A percentile compares a stretch with the other conserved stretches of the same genome.
Conservation (phyloP, 768 basidiomycete species). For the Bullera alba region DNA sequence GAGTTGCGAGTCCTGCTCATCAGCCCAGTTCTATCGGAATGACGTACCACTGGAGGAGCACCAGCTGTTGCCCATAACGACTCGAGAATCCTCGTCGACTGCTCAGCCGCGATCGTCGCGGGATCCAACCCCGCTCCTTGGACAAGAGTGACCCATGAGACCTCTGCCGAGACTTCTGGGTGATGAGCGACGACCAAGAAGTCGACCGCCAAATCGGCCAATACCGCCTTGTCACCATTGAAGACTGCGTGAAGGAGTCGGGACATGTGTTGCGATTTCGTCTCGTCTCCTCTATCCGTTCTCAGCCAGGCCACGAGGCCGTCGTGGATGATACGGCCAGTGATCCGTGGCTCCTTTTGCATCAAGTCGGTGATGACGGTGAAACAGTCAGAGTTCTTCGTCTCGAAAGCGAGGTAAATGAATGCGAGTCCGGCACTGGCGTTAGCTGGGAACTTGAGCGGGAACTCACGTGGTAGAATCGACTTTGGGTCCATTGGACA, state of each 20-base stretch:
- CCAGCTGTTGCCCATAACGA: conserved; percentile 19
- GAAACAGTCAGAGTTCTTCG: conserved; percentile 53
- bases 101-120: conserved; percentile 51
- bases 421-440: conserved; percentile 53
- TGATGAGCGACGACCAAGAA: conserved; percentile 70
- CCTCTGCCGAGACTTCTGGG: conserved; percentile 51
- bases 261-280: conserved; percentile 47
- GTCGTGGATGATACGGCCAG: conserved; percentile 57
- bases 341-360: conserved; percentile 50
- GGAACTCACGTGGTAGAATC: conserved; percentile 18
- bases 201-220: conserved; percentile 51
- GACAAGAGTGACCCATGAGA: conserved; percentile 75
- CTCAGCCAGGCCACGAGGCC: conserved; percentile 49
- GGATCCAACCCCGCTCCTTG: conserved; percentile 67
- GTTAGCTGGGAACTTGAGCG: not conserved
- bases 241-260: conserved; percentile 25
- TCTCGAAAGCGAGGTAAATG: conserved; percentile 62
- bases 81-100: conserved; percentile 27
- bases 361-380: conserved; percentile 49
- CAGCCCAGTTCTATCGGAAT: conserved; percentile 1
- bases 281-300: conserved; percentile 25
- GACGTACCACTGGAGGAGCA: conserved; percentile 25
- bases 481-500: conserved; percentile 8
- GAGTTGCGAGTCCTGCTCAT: conserved; percentile 26
- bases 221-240: conserved; percentile 12